Conservation (phyloP, 441 rosid species). For the Populus hybrid region DNA sequence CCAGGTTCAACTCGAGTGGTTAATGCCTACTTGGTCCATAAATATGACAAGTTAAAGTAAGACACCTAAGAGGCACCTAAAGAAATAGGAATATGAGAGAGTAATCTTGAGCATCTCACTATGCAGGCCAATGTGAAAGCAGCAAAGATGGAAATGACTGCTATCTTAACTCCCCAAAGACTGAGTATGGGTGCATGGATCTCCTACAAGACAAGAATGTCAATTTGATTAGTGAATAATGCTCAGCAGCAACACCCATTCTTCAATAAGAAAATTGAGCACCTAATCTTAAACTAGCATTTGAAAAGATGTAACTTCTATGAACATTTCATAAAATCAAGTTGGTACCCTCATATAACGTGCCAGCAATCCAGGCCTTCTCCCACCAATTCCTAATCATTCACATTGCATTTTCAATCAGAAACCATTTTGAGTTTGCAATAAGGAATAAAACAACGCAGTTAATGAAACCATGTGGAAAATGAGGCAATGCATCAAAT, state of each 20-base stretch:
- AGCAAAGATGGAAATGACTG: slow-evolving; percentile 67
- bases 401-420: slow-evolving; percentile 31
- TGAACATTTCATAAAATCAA: background rate
- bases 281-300: background rate
- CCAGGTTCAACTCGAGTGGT: slow-evolving; percentile 93
- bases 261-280: background rate
- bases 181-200: slow-evolving; percentile 83
- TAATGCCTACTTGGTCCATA: slow-evolving; percentile 54
- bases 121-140: slow-evolving; percentile 81
- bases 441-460: slow-evolving; percentile 12
- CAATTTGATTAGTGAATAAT: slow-evolving; percentile 13
- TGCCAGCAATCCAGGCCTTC: slow-evolving; percentile 73
- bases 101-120: slow-evolving; percentile 48
- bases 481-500: slow-evolving; percentile 5
- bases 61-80: slow-evolving; percentile 8
- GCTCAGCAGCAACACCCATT: background rate
- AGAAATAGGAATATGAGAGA: slow-evolving; percentile 13
- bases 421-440: slow-evolving; percentile 17
- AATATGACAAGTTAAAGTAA: slow-evolving; percentile 15
- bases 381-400: slow-evolving; percentile 57
- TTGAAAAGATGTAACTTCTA: slow-evolving; percentile 4
- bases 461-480: background rate
- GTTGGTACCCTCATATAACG: slow-evolving; percentile 86
- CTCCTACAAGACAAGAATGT: slow-evolving; percentile 48
- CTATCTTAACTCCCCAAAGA: slow-evolving; percentile 77